Evolutionary conservation across 768 basidiomycete species (phyloP).

Genomic region (Tylopilus plumbeoviolaceoides): DNA sequence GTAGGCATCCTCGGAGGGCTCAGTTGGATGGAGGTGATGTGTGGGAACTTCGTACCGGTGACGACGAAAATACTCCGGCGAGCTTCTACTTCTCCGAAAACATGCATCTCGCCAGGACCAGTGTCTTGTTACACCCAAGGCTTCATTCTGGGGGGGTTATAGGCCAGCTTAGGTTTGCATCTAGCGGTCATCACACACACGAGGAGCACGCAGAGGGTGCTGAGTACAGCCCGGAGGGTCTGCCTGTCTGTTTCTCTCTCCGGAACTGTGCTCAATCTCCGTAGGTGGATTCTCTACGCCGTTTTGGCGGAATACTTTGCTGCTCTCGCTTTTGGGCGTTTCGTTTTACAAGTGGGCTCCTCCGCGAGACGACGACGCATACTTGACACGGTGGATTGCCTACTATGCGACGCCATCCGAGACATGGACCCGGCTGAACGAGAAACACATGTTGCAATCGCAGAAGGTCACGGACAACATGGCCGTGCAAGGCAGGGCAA

Average conservation of each 20-base stretch:
- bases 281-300: conserved; percentile 53
- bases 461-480: conserved; percentile 38
- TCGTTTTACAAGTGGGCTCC: conserved; percentile 70
- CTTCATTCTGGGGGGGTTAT: conserved; percentile 22
- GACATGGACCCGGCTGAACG: conserved; percentile 53
- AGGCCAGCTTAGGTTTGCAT: conserved; percentile 40
- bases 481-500: conserved; percentile 40
- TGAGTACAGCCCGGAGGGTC: conserved; percentile 60
- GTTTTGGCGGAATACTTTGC: conserved; percentile 63
- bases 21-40: not conserved
- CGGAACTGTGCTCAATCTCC: conserved; percentile 2
- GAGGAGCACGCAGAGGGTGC: conserved; percentile 35
- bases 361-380: conserved; percentile 52
- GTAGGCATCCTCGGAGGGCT: conserved; percentile 23
- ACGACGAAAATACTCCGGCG: not conserved
- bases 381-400: conserved; percentile 63
- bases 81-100: not conserved
- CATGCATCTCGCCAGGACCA: conserved; percentile 36
- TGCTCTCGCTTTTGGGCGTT: conserved; percentile 47
- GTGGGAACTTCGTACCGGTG: conserved; percentile 17
- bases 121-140: conserved; percentile 35
- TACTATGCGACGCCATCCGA: conserved; percentile 51
- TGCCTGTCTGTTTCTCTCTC: conserved; percentile 15
- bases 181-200: conserved; percentile 42
- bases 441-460: conserved; percentile 48